Evolutionary conservation across 768 basidiomycete genomes (phyloP).

Genomic region (Pulveroboletus ravenelii): DNA sequence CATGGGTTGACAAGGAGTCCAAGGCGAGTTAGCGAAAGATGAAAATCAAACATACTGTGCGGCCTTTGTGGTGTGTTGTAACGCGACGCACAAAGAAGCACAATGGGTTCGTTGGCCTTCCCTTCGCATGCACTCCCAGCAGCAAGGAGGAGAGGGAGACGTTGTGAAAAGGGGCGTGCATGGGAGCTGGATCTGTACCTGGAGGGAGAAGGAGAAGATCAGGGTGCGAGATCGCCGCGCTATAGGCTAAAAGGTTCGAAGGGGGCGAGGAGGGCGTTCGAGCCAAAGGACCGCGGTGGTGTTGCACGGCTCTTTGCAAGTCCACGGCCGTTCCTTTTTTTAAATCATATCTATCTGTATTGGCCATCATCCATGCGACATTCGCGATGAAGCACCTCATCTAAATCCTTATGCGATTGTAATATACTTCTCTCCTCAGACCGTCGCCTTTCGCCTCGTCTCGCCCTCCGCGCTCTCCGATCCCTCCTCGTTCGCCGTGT

Average conservation of each 20-base stretch:
- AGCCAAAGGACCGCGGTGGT: conserved; percentile 15
- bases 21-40: conserved; percentile 26
- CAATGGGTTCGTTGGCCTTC: conserved; percentile 11
- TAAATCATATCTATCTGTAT: neutral
- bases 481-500: conserved; percentile 28
- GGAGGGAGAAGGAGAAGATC: conserved; percentile 20
- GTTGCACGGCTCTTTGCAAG: conserved; percentile 1
- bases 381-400: conserved; percentile 11
- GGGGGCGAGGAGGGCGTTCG: neutral
- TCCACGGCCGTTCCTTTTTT: conserved; percentile 15
- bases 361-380: conserved; percentile 13
- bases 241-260: conserved; percentile 10
- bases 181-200: conserved; percentile 12
- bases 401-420: conserved; percentile 14
- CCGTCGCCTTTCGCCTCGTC: conserved; percentile 48
- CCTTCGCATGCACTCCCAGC: neutral
- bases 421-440: conserved; percentile 34
- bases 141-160: conserved; percentile 12
- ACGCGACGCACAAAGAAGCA: conserved; percentile 27
- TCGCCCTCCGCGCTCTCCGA: conserved; percentile 41
- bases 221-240: conserved; percentile 27
- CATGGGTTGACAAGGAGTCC: conserved; percentile 10
- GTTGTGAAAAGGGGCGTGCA: conserved; percentile 9
- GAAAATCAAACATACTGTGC: conserved; percentile 21
- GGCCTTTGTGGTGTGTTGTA: conserved; percentile 27